Conservation (phyloP, 257 asterid species). For the Solanum medicagineum region DNA sequence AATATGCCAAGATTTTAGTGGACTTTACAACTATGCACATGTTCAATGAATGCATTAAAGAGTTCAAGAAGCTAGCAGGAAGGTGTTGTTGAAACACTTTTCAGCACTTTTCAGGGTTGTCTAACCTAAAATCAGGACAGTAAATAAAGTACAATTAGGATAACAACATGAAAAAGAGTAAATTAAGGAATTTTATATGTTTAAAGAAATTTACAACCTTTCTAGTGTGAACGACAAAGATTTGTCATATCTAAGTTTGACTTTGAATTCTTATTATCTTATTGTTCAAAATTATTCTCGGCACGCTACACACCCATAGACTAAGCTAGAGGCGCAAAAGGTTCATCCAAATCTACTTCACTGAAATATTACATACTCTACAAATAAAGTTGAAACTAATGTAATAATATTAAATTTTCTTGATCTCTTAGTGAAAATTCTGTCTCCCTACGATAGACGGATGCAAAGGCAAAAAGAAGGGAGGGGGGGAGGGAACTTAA, state of each 20-base stretch:
- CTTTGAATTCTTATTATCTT: not conserved
- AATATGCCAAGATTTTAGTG: not conserved
- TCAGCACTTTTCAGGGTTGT: not conserved
- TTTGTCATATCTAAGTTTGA: constrained; percentile 6
- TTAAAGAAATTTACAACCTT: not conserved
- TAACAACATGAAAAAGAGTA: not conserved
- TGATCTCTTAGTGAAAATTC: not conserved
- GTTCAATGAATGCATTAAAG: not conserved
- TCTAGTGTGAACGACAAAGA: not conserved
- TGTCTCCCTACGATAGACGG: not conserved
- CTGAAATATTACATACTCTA: not conserved
- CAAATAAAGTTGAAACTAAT: no score
- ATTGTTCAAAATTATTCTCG: not conserved
- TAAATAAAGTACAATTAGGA: not conserved
- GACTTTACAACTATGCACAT: not conserved
- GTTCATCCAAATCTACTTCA: not conserved
- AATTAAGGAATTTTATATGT: not conserved
- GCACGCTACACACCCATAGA: not conserved
- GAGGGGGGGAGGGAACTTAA: not conserved
- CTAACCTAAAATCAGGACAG: not conserved
- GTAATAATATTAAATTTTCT: not conserved
- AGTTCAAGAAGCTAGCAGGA: not conserved
- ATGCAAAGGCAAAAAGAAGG: not conserved
- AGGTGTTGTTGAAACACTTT: not conserved
- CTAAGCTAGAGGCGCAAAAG: not conserved